phyloP scores from a whole-genome alignment of 2,329 filamentous ascomycete species.

The Neofusicoccum kwambonambiense region DNA sequence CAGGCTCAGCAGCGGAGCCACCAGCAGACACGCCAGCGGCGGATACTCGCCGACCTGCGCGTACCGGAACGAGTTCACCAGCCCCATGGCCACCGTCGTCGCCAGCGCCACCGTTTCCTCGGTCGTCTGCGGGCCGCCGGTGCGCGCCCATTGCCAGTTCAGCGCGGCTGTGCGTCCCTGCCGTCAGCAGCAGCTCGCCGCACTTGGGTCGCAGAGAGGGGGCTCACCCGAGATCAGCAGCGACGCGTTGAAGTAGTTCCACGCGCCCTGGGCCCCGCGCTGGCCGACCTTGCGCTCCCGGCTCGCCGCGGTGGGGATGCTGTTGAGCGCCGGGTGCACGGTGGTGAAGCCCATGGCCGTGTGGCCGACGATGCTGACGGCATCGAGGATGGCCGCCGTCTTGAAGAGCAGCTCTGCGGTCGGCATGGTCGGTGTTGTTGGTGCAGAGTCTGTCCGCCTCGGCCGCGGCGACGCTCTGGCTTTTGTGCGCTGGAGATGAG shows the following conservation, averaged over 20 bases:
- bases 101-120: neutral
- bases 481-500: too few species aligned
- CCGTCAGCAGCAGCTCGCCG: neutral
- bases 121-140: neutral
- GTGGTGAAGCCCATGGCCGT: slow-evolving; percentile 2
- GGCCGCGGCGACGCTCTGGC: too few species aligned
- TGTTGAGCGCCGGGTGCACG: neutral
- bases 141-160: slow-evolving; percentile 15
- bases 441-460: too few species aligned
- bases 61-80: neutral
- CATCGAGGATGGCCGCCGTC: slow-evolving; percentile 1
- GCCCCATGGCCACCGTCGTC: neutral
- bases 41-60: neutral
- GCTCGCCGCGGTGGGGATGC: neutral
- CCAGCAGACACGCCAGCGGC: neutral
- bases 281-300: slow-evolving; percentile 3
- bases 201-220: too few species aligned
- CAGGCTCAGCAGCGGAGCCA: slow-evolving; percentile 3
- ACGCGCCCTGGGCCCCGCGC: neutral
- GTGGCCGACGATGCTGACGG: neutral
- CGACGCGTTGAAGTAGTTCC: slow-evolving; percentile 10
- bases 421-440: neutral
- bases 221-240: neutral
- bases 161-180: neutral
- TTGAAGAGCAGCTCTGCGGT: neutral